Evolutionary conservation across 2,329 filamentous ascomycete species (phyloP).

Genomic region (Curvularia spicifera): DNA sequence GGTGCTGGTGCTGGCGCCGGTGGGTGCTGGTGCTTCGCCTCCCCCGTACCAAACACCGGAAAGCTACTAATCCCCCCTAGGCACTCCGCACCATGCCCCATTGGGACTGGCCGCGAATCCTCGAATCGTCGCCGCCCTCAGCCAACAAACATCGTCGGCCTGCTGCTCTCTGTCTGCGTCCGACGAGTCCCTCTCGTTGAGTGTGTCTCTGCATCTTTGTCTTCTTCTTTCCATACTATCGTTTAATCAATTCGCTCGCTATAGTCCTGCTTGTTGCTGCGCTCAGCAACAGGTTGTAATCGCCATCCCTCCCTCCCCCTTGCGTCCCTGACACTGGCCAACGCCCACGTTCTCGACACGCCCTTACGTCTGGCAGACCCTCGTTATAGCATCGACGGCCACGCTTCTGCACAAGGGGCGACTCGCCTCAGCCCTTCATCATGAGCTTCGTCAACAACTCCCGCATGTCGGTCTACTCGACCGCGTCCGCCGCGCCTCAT

Average conservation of each 20-base stretch:
- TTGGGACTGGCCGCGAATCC: constrained; percentile 29
- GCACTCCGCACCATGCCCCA: constrained; percentile 22
- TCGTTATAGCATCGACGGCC: constrained; percentile 18
- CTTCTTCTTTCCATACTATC: constrained; percentile 36
- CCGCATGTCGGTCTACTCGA: constrained; percentile 67
- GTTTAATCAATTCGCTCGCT: constrained; percentile 37
- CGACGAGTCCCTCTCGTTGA: constrained; percentile 20
- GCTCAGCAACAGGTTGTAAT: constrained; percentile 3
- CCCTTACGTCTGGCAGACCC: constrained; percentile 22
- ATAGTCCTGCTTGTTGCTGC: constrained; percentile 15
- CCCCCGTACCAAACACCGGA: constrained; percentile 2
- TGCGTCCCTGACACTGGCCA: constrained; percentile 3
- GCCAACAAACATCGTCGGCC: constrained; percentile 24
- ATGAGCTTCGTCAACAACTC: constrained; percentile 63
- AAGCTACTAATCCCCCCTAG: constrained; percentile 22
- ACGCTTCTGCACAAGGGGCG: constrained; percentile 28
- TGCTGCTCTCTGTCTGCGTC: constrained; percentile 22
- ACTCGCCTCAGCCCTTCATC: constrained; percentile 35
- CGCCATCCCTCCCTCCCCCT: background rate
- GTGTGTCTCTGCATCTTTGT: constrained; percentile 8
- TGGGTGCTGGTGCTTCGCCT: background rate
- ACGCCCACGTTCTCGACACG: constrained; percentile 23
- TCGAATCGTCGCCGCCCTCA: constrained; percentile 32
- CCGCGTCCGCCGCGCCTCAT: constrained; percentile 62
- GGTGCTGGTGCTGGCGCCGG: background rate